These are phyloP conservation scores for Bondarzewia mesenterica DNA, from an alignment of 1,284 basidiomycete species.

Conservation along the genomic window DNA sequence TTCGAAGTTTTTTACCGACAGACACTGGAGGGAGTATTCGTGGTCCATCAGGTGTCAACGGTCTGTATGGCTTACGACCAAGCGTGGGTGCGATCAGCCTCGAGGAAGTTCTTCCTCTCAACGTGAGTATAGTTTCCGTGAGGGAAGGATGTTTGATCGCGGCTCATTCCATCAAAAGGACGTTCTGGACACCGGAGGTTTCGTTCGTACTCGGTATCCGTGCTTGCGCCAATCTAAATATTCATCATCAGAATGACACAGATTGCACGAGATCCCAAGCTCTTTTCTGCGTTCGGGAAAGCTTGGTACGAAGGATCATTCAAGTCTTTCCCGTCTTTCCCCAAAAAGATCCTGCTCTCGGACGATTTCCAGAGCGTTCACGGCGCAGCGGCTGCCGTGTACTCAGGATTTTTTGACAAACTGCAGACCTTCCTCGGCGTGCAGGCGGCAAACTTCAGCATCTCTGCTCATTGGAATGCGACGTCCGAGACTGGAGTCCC, in stretches of 20 bases:
- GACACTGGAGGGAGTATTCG: conserved; percentile 36
- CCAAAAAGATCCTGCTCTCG: conserved; percentile 28
- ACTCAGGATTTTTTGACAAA: conserved; percentile 22
- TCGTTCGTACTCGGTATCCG: neutral
- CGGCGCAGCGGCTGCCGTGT: neutral
- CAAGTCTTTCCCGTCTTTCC: conserved; percentile 24
- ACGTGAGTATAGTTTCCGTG: neutral
- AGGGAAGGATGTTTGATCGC: neutral
- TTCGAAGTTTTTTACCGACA: conserved; percentile 7
- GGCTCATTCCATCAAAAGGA: neutral
- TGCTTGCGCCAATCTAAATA: neutral
- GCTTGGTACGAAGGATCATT: conserved; percentile 19
- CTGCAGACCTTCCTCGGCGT: conserved; percentile 27
- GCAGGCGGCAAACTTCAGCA: conserved; percentile 23
- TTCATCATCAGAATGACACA: neutral
- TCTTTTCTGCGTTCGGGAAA: conserved; percentile 11
- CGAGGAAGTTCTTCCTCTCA: conserved; percentile 30
- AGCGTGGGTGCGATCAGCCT: conserved; percentile 28
- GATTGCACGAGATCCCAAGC: conserved; percentile 1
- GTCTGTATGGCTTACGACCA: conserved; percentile 30
- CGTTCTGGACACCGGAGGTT: conserved; percentile 3
- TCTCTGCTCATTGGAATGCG: conserved; percentile 24
- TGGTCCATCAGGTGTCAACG: conserved; percentile 31
- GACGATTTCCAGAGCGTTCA: conserved; percentile 21
- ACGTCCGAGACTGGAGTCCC: conserved; percentile 9